Base-by-base conservation (phyloP, 2,329 filamentous ascomycete genomes). In the Aureobasidium sp. region DNA sequence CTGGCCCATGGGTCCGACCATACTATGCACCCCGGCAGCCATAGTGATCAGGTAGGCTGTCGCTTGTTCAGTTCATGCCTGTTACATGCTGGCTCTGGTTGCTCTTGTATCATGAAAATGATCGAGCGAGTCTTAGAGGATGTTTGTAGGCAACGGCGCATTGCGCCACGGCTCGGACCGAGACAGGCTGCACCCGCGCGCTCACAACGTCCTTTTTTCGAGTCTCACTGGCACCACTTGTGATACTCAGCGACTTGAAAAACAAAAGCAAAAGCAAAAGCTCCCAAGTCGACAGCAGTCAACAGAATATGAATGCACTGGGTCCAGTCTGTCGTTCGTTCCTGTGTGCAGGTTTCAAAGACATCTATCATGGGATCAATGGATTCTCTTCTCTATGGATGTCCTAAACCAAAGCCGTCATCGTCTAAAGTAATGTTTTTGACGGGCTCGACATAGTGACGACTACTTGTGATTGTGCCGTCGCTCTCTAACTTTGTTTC, bases 391-490 rank as follows among this genome's bases (percentile, higher is more conserved):
- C 46, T 50, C 29, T 50, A 50, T 12, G 46, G 46, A 50, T 50
- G 46, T 50, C 46, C 46, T 32, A 50, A 17, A 50, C 46, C 46
- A 50, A 50, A 50, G 24, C 17, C 29, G 46, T 50, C 46, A 27
- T 29, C 46, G 46, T 50, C 46, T 50, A 50, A 50, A 50, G 46
- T 50, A 20, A 50, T 50, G 46, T 50, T 50, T 50, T 32, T 50
- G 46, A 50, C 46, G 46, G 46, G 46, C 46, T 50, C 46, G 46
- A 50, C 46, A 50, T 50, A 50, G 46, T 50, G 46, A 50, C 46
- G 46, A 50, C 46, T 50, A 50, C 46, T 50, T 17, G 46, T 24
- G 46, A 50, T 50, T 32, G 46, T 50, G 46, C 46, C 46, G 29
- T 32, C 46, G 46, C 29, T 43, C 39, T 43, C 39, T n/a, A 17